Base-by-base conservation (phyloP, 1,139 yeast species). In the Kurtzmaniella natalensis region DNA sequence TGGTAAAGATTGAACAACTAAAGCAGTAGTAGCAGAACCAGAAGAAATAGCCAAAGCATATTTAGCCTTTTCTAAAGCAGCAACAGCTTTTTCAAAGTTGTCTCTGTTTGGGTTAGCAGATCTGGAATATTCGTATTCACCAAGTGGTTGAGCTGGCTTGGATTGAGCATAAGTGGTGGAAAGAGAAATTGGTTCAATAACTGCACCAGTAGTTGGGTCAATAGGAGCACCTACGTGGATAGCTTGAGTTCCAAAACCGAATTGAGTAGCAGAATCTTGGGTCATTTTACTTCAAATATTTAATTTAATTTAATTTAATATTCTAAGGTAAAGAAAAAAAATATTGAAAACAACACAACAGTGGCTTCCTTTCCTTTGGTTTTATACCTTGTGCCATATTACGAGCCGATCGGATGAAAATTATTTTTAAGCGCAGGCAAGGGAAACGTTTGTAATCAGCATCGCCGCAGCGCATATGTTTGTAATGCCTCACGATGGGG, bases 41-140 rank as follows among this genome's bases (percentile, higher is more conserved):
- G 94, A 84, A 30, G 86, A 66, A 58, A 84, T 80, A 11, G 92
- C 95, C 43, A 87, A 61, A 18, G 88, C 95, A 55, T 76, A 71
- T 57, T 78, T 77, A 46, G 84, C 95, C 41, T 72, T 71, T 63
- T 86, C 95, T 41, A 87, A 70, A 25, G 87, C 71, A 34, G 95
- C 95, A 39, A 86, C 76, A 7, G 88, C 94, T 34, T 64, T 64
- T 63, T 87, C 95, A 46, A 87, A 80, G 56, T 78, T 79, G 58
- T 80, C 81, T 65, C 95, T 78, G 73, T 86, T 86, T 45, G 95
- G 95, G 65, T 87, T 87, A 44, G 84, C 81, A 20, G 94, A 82
- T 59, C 95, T 75, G 18, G 94, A 83, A 67, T 87, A 87, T 58
- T 87, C 95, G 61, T 79, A 86, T 33, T 63, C 72, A 32, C 95